These are phyloP conservation scores for Vigna trinervia DNA, from an alignment of 306 rosid species.

Conservation along the genomic window DNA sequence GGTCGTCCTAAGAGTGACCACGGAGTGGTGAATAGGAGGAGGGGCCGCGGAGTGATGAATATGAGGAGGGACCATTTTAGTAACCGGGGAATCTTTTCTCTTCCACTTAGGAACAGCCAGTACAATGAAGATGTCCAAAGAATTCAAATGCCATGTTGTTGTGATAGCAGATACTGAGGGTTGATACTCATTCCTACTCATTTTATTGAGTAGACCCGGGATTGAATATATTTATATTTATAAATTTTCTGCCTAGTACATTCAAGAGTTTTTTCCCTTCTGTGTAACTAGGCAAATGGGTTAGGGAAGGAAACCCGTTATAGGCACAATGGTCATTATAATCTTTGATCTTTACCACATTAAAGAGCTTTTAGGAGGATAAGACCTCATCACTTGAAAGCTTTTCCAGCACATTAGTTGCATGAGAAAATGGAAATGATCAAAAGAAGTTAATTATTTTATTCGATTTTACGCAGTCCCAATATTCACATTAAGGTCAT, in stretches of 20 bases:
- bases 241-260: not conserved
- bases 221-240: constrained; percentile 8
- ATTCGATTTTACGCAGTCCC: not conserved
- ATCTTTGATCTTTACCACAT: not conserved
- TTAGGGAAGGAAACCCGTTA: constrained; percentile 33
- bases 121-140: not conserved
- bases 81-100: constrained; percentile 28
- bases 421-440: not conserved
- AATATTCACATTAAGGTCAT: not conserved
- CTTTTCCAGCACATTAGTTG: not conserved
- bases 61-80: constrained; percentile 14
- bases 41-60: not conserved
- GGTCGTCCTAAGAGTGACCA: constrained; percentile 17
- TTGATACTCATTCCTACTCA: constrained; percentile 20
- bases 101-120: constrained; percentile 35
- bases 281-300: constrained; percentile 8
- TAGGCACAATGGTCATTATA: not conserved
- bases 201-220: constrained; percentile 25
- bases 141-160: constrained; percentile 16
- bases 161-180: constrained; percentile 27
- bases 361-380: not conserved
- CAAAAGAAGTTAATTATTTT: constrained; percentile 1
- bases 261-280: not conserved
- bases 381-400: not conserved
- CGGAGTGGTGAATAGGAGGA: constrained; percentile 30